Percentiles rank a stretch among this genome's conserved stretches.
Conservation (phyloP, 257 asterid genomes). For the Petrea volubilis region DNA sequence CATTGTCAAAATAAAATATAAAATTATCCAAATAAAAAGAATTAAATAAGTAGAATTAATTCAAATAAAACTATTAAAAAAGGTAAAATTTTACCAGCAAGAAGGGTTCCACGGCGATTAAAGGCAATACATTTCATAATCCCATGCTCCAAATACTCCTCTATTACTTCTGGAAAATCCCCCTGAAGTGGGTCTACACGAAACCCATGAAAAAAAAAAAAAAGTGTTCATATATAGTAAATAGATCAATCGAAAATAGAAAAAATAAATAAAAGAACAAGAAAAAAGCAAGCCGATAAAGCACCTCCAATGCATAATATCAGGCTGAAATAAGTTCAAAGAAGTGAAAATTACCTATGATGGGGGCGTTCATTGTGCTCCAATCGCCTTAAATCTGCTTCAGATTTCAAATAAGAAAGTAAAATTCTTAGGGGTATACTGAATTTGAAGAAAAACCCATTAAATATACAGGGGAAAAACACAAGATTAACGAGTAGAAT, state of each 20-base stretch:
- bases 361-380: conserved; percentile 57
- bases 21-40: background rate
- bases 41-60: background rate
- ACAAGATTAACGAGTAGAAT: background rate
- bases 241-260: background rate
- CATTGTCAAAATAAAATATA: background rate
- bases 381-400: background rate
- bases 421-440: background rate
- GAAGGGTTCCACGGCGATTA: conserved; percentile 94
- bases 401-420: background rate
- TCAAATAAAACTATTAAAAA: background rate
- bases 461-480: background rate
- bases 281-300: background rate
- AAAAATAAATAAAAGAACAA: background rate
- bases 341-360: conserved; percentile 45
- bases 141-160: conserved; percentile 88
- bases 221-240: background rate
- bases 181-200: conserved; percentile 87
- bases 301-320: background rate
- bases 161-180: conserved; percentile 90
- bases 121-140: conserved; percentile 78
- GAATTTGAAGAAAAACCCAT: background rate
- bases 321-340: background rate
- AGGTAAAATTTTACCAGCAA: conserved; percentile 61
- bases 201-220: conserved; percentile 3